Evolutionary conservation across 1,284 basidiomycete species (phyloP), one percentile per base, ranked within the genome.

Genomic region (Cutaneotrichosporon sp.): DNA sequence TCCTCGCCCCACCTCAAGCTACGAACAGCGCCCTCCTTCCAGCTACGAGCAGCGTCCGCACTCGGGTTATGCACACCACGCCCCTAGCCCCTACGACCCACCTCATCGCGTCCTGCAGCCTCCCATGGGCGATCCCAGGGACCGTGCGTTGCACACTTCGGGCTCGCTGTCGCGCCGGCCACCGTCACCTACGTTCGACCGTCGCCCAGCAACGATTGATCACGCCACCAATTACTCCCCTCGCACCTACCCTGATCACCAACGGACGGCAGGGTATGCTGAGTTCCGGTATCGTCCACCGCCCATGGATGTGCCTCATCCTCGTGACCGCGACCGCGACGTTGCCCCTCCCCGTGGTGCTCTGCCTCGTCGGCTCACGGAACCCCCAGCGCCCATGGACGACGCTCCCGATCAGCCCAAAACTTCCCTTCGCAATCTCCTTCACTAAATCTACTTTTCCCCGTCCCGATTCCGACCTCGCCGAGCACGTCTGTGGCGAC

Each of bases 381-480:
- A 32, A 2, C 50, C 50, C 14, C 38, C 31, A 21, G 31, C 18
- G 8, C 14, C 55, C 4, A 22, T n/a, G 5, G 51, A 57, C 13
- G 58, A 46, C 32, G 42, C 26, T 26, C 13, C 46, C 46, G 58
- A 63, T n/a, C 40, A 52, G 7, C 59, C 61, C 22, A 66, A 66
- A 51, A 55, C 61, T 16, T 63, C 65, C 3, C 58, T 66, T 6
- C 61, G 61, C 55, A 66, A 61, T 30, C 59, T 66, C n/a, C 50
- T 66, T 21, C 65, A 66, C 47, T 66, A 52, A 56, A 8, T n/a
- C 7, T 21, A n/a, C n/a, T 21, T 38, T 40, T 14, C 13, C 7
- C 16, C 18, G 16, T 31, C 10, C 31, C 31, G n/a, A 18, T 10
- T 53, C 52, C 52, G 31, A 32, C 31, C 18, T n/a, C 8, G 10